Percentiles rank a stretch among this genome's conserved stretches.
phyloP scores from a whole-genome alignment of 2,329 filamentous ascomycete species.

The Paecilomyces fulvus region DNA sequence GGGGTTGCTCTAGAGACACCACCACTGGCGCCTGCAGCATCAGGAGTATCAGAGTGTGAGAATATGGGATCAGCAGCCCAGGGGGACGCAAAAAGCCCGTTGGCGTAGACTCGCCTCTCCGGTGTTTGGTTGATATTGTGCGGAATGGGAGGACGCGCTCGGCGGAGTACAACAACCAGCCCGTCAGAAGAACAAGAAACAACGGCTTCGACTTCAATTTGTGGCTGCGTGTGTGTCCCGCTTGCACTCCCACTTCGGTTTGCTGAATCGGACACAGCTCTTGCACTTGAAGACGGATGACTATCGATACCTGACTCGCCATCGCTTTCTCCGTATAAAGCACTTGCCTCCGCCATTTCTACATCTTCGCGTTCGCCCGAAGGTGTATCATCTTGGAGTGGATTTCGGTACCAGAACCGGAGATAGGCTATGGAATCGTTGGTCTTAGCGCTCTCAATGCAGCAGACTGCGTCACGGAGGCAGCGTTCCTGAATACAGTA shows the following conservation, averaged over 20 bases:
- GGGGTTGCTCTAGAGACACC: slow-evolving; percentile 33
- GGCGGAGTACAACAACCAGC: slow-evolving; percentile 69
- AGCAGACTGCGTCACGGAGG: slow-evolving; percentile 65
- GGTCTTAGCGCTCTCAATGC: slow-evolving; percentile 75
- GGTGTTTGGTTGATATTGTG: slow-evolving; percentile 31
- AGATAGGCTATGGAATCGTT: slow-evolving; percentile 89
- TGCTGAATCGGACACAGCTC: slow-evolving; percentile 36
- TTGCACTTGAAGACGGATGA: not conserved
- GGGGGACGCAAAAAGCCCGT: slow-evolving; percentile 68
- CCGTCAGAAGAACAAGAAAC: slow-evolving; percentile 86
- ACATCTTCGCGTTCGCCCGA: slow-evolving; percentile 37
- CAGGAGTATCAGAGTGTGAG: slow-evolving; percentile 14
- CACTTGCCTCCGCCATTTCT: not conserved
- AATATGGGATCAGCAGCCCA: slow-evolving; percentile 63
- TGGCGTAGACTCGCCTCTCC: slow-evolving; percentile 40
- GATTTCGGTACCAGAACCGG: slow-evolving; percentile 75
- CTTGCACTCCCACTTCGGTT: slow-evolving; percentile 35
- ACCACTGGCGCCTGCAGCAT: slow-evolving; percentile 12
- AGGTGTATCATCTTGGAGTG: slow-evolving; percentile 48
- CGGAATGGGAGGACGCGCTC: slow-evolving; percentile 61
- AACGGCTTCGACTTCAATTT: slow-evolving; percentile 74
- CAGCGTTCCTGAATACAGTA: slow-evolving; percentile 76
- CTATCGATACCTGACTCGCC: not conserved
- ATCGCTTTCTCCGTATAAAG: not conserved
- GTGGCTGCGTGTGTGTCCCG: slow-evolving; percentile 3